phyloP scores from a whole-genome alignment of 2,329 filamentous ascomycete genomes.

The Colletotrichum phormii region DNA sequence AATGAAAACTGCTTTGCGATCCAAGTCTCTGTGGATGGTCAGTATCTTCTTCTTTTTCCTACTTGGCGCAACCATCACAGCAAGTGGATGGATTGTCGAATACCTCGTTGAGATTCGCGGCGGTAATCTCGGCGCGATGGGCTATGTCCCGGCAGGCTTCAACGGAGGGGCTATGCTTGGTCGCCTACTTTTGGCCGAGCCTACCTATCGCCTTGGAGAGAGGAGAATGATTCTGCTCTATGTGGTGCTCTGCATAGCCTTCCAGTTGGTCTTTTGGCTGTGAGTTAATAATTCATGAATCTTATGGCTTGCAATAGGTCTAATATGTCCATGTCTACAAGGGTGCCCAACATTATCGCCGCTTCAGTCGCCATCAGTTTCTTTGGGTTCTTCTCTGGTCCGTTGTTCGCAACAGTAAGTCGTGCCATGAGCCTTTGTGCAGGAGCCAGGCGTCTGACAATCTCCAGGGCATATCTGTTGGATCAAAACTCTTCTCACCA shows the following conservation, averaged over 20 bases:
- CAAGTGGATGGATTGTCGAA: conserved; percentile 73
- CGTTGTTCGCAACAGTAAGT: conserved; percentile 67
- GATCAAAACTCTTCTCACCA: conserved; percentile 60
- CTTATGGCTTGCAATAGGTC: not conserved
- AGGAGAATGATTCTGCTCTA: conserved; percentile 68
- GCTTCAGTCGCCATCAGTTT: conserved; percentile 66
- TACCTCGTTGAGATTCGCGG: conserved; percentile 71
- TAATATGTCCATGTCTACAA: conserved; percentile 31
- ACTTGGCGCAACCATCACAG: conserved; percentile 66
- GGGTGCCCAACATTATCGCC: conserved; percentile 57
- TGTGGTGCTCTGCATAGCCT: conserved; percentile 59
- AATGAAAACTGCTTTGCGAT: conserved; percentile 57
- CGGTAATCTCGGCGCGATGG: conserved; percentile 66
- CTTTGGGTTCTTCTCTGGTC: conserved; percentile 68
- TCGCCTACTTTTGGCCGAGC: conserved; percentile 67
- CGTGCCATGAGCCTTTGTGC: too few species aligned
- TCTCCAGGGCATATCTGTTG: conserved; percentile 63
- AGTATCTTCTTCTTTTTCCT: conserved; percentile 75
- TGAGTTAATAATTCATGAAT: conserved; percentile 41
- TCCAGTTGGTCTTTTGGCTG: conserved; percentile 72
- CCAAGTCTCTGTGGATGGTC: conserved; percentile 65
- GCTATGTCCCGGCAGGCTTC: conserved; percentile 72
- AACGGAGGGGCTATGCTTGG: conserved; percentile 69
- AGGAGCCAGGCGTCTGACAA: not conserved
- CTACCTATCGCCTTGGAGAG: conserved; percentile 69